Evolutionary conservation across 345 rosid species (phyloP).

Genomic region (Salix udensis): DNA sequence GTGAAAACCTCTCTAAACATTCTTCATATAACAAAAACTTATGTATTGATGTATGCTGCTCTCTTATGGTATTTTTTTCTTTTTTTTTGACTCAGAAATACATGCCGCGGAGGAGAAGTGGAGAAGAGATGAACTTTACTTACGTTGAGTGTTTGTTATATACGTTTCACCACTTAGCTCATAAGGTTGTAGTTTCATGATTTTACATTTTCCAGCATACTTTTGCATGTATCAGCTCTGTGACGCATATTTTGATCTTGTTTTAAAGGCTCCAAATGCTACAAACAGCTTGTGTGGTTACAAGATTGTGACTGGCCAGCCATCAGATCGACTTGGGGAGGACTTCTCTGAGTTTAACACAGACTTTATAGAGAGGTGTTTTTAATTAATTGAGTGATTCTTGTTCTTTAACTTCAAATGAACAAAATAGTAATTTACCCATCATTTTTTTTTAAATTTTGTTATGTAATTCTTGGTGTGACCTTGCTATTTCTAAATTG

Average conservation of each 20-base stretch:
- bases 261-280: slow-evolving; percentile 87
- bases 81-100: slow-evolving; percentile 49
- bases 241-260: slow-evolving; percentile 22
- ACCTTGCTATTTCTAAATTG: not conserved
- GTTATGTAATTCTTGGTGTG: not conserved
- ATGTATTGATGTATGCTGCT: not conserved
- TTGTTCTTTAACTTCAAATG: not conserved
- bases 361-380: slow-evolving; percentile 80
- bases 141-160: slow-evolving; percentile 90
- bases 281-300: slow-evolving; percentile 93
- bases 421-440: not conserved
- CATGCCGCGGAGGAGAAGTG: slow-evolving; percentile 91
- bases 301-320: slow-evolving; percentile 95
- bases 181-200: slow-evolving; percentile 56
- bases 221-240: not conserved
- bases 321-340: slow-evolving; percentile 96
- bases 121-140: slow-evolving; percentile 93
- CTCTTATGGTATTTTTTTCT: slow-evolving; percentile 9
- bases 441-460: not conserved
- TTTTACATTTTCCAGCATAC: slow-evolving; percentile 5
- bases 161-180: slow-evolving; percentile 83
- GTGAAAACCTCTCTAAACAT: not conserved
- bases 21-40: not conserved
- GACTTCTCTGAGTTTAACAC: slow-evolving; percentile 82
- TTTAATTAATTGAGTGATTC: not conserved